Base-by-base conservation (phyloP, 2,329 filamentous ascomycete genomes). In the Monosporascus sp. region DNA sequence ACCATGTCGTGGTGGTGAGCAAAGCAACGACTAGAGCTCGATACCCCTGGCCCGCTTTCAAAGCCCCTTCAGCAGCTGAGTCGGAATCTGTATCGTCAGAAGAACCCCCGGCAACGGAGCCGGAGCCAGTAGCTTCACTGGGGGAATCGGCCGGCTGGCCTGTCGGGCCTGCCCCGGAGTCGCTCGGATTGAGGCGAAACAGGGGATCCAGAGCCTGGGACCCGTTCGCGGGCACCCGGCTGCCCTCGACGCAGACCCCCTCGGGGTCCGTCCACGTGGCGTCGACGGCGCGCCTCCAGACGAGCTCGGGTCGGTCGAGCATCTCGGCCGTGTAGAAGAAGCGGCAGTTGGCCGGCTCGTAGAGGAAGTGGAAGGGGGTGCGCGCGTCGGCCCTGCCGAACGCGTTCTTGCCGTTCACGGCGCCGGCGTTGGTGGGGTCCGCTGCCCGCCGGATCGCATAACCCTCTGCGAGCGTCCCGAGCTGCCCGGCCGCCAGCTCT, bases 291-390 rank as follows among this genome's bases (percentile, higher is more conserved):
- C 66, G 61, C 59, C 70, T 65, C 76, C 76, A 79, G 8, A 69
- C 66, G 5, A 64, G 67, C 40, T 64, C 69, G n/a, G 75, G 70
- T 38, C 69, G 62, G 5, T 65, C 64, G 20, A 75, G 60, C 70
- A 76, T 78, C 31, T 67, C 66, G 3, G 68, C 63, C 2, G 76
- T 77, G 60, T 76, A 78, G 61, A 74, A 77, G 59, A 78, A 71
- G 38, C 75, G 67, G 60, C 76, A 79, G 59, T 77, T 74, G 14
- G 61, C 58, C 9, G 61, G 62, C 63, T 77, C 73, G 58, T 74
- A 74, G 16, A 72, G 58, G 59, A 79, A 78, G 55, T 78, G 75
- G 40, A 77, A 63, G 46, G 76, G 75, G 5, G 69, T 71, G 52
- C 58, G 43, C 7, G 68, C 59, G 57, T 70, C 63, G 20, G 55